Base-by-base conservation (phyloP, 805 yeast species). In the Candida loeiensis region DNA sequence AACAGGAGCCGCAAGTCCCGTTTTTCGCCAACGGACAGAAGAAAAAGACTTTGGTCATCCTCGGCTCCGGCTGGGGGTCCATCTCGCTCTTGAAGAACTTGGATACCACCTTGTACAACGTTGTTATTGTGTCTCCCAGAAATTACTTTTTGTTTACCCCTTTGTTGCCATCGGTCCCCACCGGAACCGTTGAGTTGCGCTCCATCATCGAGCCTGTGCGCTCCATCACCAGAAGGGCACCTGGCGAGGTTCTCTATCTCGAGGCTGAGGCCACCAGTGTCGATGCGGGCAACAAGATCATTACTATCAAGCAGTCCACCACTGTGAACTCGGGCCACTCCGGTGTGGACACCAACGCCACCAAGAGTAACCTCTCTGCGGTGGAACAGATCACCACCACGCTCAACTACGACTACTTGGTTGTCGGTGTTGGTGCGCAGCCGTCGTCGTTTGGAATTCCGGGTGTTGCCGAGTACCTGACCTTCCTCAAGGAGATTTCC, bases 141-240 rank as follows among this genome's bases (percentile, higher is more conserved):
- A 91, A 90, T 73, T 91, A 87, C 73, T 89, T 90, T 69, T 73
- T 90, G 54, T 90, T 91, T 75, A 90, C 98, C 43, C 97, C 98
- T n/a, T 71, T 90, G 59, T 74, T 90, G 54, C 97, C 98, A 34
- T 85, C 95, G 18, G 85, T 91, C 51, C 95, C 97, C 42, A 90
- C 95, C 27, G 97, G 97, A 48, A 85, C 96, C 37, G 80, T 88
- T 44, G 96, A 87, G 56, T 64, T 78, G 49, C 86, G 93, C 63
- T 90, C 97, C 17, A 90, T 90, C 58, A 84, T 88, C 66, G 97
- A 90, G 63, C 96, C 97, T 22, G 88, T 91, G 40, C 79, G 96
- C 65, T 73, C 85, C 39, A 83, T 90, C 55, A 83, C 93, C 43
- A 82, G 95, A 69, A 74, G 82, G 64, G 69, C 80, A 22, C 74